A percentile compares a stretch with the other conserved stretches of the same genome.
phyloP scores from a whole-genome alignment of 306 rosid genomes.

The Cotoneaster glaucophyllus region DNA sequence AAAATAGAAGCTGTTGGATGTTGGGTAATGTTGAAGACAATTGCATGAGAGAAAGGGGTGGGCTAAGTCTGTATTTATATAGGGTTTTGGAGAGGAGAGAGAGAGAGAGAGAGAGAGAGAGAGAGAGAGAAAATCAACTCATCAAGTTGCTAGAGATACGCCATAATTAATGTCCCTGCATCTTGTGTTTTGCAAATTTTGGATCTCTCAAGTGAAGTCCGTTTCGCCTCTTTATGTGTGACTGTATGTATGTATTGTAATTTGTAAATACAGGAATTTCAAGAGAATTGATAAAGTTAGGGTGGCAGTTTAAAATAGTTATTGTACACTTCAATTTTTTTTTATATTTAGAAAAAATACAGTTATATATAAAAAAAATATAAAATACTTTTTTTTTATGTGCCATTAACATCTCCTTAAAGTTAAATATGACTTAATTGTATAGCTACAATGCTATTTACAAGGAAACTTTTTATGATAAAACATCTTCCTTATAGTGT shows the following conservation, averaged over 20 bases:
- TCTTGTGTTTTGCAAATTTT: constrained; percentile 2
- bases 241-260: neutral
- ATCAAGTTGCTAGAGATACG: constrained; percentile 1
- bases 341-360: too few relatives aligned
- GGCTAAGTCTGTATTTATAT: constrained; percentile 43
- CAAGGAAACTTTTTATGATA: too few relatives aligned
- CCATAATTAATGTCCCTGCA: constrained; percentile 2
- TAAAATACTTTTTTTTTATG: rapidly evolving
- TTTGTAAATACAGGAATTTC: too few relatives aligned
- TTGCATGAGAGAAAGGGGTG: constrained; percentile 55
- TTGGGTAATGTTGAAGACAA: constrained; percentile 25
- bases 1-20: constrained; percentile 11
- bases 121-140: neutral
- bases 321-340: too few relatives aligned
- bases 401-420: too few relatives aligned
- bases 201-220: constrained; percentile 9
- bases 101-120: constrained; percentile 19
- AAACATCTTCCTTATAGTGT: too few relatives aligned
- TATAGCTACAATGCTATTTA: too few relatives aligned
- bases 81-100: constrained; percentile 23
- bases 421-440: too few relatives aligned
- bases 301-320: too few relatives aligned
- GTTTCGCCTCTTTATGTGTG: neutral
- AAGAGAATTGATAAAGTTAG: too few relatives aligned
- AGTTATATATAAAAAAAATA: too few relatives aligned